A percentile compares a stretch with the other conserved stretches of the same genome.
Conservation (phyloP, 1,284 basidiomycete genomes). For the Fomitopsis betulina region DNA sequence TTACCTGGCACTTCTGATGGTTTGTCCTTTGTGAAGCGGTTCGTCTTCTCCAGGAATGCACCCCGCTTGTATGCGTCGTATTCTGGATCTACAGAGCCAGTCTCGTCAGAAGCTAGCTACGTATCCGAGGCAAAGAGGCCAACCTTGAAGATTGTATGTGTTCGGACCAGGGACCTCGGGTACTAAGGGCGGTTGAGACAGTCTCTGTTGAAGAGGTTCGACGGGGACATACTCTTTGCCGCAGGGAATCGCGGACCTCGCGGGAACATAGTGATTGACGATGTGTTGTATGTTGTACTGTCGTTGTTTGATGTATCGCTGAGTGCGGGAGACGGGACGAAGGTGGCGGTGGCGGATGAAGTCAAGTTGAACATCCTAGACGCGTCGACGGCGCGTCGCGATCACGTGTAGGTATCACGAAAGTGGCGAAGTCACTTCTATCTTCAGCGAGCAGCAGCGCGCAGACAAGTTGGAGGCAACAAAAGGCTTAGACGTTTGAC, state of each 20-base stretch:
- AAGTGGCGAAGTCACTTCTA: background rate
- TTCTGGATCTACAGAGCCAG: conserved; percentile 30
- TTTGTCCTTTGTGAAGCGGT: conserved; percentile 43
- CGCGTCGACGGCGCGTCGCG: conserved; percentile 2
- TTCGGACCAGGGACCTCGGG: conserved; percentile 26
- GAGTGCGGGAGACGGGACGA: background rate
- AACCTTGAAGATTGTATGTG: conserved; percentile 24
- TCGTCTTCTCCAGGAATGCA: conserved; percentile 50
- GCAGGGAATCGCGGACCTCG: conserved; percentile 21
- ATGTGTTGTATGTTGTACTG: background rate
- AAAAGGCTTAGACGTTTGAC: too few relatives aligned
- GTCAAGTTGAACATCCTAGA: background rate
- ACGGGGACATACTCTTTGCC: conserved; percentile 15
- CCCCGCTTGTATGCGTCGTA: conserved; percentile 50
- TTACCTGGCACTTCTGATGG: conserved; percentile 38
- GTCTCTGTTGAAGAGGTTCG: background rate
- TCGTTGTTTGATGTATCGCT: background rate
- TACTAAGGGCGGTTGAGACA: conserved; percentile 7
- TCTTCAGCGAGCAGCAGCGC: too few relatives aligned
- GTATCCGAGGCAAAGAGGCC: background rate
- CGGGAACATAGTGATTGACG: conserved; percentile 1
- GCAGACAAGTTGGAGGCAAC: too few relatives aligned
- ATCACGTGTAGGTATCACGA: background rate
- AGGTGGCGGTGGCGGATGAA: background rate
- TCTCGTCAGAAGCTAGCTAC: background rate